Evolutionary conservation across 2,329 filamentous ascomycete species (phyloP).

Genomic region (Phyllosticta citribraziliensis): DNA sequence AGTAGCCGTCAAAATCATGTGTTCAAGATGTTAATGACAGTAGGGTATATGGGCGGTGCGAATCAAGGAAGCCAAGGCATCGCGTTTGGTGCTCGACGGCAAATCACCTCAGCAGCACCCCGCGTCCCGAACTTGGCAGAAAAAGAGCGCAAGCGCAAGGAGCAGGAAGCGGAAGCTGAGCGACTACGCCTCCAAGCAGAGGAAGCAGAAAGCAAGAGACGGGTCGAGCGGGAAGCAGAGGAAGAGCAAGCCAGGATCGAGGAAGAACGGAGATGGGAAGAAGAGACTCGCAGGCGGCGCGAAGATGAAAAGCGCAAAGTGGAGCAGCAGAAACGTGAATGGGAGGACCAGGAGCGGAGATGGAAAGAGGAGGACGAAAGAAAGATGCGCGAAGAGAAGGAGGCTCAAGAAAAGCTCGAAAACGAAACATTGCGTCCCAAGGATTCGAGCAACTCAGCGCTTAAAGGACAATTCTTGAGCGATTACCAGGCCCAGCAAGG

Average conservation of each 20-base stretch:
- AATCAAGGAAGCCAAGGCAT: conserved; percentile 94
- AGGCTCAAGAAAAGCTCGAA: conserved; percentile 56
- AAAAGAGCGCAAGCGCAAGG: conserved; percentile 61
- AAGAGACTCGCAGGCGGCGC: conserved; percentile 50
- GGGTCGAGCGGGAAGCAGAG: conserved; percentile 45
- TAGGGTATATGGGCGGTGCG: conserved; percentile 86
- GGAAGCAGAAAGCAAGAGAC: conserved; percentile 41
- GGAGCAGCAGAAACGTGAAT: conserved; percentile 60
- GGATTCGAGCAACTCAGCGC: conserved; percentile 52
- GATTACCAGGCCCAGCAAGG: conserved; percentile 69
- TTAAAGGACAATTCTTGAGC: conserved; percentile 76
- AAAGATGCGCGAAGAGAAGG: conserved; percentile 61
- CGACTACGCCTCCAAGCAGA: conserved; percentile 40
- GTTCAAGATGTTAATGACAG: neutral
- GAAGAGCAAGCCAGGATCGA: conserved; percentile 52
- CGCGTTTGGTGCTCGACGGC: conserved; percentile 78
- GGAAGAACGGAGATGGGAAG: conserved; percentile 59
- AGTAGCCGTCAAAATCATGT: neutral
- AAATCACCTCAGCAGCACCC: conserved; percentile 80
- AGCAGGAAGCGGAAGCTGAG: conserved; percentile 48
- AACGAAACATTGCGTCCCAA: conserved; percentile 56
- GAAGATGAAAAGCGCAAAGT: conserved; percentile 50
- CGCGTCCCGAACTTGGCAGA: conserved; percentile 72
- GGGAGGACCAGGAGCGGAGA: conserved; percentile 66
- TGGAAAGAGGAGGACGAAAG: conserved; percentile 71